Evolutionary conservation across 1,284 basidiomycete genomes (phyloP).

Genomic region (Leccinum proliferum): DNA sequence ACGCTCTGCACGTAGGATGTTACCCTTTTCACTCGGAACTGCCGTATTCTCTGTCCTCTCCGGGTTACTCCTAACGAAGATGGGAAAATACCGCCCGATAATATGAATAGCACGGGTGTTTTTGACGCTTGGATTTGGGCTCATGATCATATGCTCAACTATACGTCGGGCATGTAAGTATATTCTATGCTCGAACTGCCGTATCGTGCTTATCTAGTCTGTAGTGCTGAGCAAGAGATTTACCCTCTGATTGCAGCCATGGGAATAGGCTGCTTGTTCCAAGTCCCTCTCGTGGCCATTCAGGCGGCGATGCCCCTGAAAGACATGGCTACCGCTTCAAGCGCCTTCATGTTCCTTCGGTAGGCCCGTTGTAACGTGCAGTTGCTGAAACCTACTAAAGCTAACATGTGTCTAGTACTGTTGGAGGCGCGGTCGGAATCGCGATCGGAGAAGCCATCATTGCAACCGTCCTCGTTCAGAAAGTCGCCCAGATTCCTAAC

Average conservation of each 20-base stretch:
- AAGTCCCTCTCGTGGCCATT: conserved; percentile 43
- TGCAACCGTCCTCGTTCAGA: conserved; percentile 50
- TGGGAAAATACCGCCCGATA: conserved; percentile 56
- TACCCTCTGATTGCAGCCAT: conserved; percentile 44
- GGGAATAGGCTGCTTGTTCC: background rate
- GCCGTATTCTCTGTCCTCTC: conserved; percentile 52
- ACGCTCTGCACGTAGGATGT: conserved; percentile 46
- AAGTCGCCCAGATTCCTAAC: conserved; percentile 44
- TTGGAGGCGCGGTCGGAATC: conserved; percentile 80
- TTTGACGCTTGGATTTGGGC: conserved; percentile 58
- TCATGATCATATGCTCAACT: conserved; percentile 50
- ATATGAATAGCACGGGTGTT: conserved; percentile 56
- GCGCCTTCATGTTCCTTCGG: conserved; percentile 69
- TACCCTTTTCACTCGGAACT: conserved; percentile 67
- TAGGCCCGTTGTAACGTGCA: conserved; percentile 20
- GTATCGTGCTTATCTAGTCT: conserved; percentile 2
- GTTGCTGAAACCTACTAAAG: background rate
- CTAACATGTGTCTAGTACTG: conserved; percentile 35
- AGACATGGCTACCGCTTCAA: conserved; percentile 76
- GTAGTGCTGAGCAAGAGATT: conserved; percentile 53
- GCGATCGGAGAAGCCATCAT: conserved; percentile 69
- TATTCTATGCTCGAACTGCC: background rate
- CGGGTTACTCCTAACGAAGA: conserved; percentile 57
- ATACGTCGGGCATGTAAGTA: conserved; percentile 42
- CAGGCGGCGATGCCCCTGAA: conserved; percentile 80